Evolutionary conservation across 768 basidiomycete species (phyloP).

Genomic region (Phylloporus sp.): DNA sequence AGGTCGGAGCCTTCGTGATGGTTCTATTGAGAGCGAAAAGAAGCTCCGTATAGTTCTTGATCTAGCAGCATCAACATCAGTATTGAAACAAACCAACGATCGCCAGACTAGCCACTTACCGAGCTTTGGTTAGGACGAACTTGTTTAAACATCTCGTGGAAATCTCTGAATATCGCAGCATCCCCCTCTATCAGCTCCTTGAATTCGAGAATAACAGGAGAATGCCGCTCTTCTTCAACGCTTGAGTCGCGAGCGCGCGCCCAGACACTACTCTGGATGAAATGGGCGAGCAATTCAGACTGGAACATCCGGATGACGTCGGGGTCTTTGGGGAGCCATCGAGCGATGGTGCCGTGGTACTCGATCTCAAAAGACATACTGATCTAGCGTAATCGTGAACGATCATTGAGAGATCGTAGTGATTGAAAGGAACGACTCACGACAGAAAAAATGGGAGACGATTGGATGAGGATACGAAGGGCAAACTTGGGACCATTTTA

Average conservation of each 20-base stretch:
- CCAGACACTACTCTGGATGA: slow-evolving; percentile 17
- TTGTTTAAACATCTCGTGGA: slow-evolving; percentile 22
- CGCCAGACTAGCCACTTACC: neutral
- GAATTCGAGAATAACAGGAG: slow-evolving; percentile 17
- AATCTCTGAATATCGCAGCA: slow-evolving; percentile 14
- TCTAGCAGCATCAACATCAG: neutral
- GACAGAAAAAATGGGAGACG: neutral
- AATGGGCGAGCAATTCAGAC: slow-evolving; percentile 26
- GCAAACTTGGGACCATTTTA: neutral
- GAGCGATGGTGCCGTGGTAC: slow-evolving; percentile 20
- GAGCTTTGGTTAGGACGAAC: slow-evolving; percentile 1
- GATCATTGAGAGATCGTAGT: neutral
- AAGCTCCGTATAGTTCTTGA: slow-evolving; percentile 2
- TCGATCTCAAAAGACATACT: slow-evolving; percentile 13
- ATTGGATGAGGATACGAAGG: neutral
- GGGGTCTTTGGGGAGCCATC: slow-evolving; percentile 20
- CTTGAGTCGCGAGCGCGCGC: slow-evolving; percentile 1
- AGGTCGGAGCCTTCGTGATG: slow-evolving; percentile 15
- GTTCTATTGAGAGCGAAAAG: slow-evolving; percentile 12
- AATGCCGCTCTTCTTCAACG: slow-evolving; percentile 8
- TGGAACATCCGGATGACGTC: slow-evolving; percentile 5
- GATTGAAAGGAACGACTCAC: slow-evolving; percentile 1
- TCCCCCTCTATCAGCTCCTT: slow-evolving; percentile 20
- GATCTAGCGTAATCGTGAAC: neutral
- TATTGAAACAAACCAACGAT: neutral